Percentiles rank a stretch among this genome's conserved stretches.
These are phyloP conservation scores for Rubus idaeus DNA, from an alignment of 306 rosid genomes.

Conservation along the genomic window DNA sequence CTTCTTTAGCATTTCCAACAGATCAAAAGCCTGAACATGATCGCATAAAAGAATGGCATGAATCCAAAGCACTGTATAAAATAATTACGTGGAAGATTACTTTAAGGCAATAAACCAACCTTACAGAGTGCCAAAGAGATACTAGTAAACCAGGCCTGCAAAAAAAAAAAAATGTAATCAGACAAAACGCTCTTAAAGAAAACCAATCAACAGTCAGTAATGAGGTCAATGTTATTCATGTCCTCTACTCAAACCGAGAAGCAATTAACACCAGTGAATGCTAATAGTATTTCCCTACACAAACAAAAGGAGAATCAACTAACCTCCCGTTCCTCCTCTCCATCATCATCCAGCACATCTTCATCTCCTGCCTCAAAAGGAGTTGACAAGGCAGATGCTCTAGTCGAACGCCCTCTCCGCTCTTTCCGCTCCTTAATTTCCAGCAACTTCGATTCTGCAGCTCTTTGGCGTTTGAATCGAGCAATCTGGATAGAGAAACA, in stretches of 20 bases:
- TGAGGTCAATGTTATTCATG: neutral
- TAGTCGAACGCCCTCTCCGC: conserved; percentile 85
- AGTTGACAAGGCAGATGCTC: conserved; percentile 87
- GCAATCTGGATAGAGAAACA: conserved; percentile 59
- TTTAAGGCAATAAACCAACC: conserved; percentile 50
- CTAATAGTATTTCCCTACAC: neutral
- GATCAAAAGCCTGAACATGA: conserved; percentile 66
- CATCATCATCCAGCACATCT: conserved; percentile 83
- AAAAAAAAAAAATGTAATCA: conserved; percentile 8
- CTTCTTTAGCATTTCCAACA: conserved; percentile 80
- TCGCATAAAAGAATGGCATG: conserved; percentile 18
- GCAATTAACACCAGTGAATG: neutral
- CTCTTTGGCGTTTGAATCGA: conserved; percentile 77
- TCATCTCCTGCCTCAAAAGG: conserved; percentile 95
- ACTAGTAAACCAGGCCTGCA: conserved; percentile 87
- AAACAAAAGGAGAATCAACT: conserved; percentile 15
- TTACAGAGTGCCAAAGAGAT: conserved; percentile 81
- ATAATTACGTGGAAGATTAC: conserved; percentile 1
- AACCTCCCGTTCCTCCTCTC: conserved; percentile 98
- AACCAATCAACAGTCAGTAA: neutral
- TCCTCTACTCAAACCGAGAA: neutral
- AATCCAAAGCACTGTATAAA: conserved; percentile 20
- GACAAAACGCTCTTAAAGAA: neutral
- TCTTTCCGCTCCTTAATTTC: conserved; percentile 96
- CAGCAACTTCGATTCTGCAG: conserved; percentile 84